A percentile compares a stretch with the other conserved stretches of the same genome.
These are phyloP conservation scores for Schizochytrium sp. DNA, from an alignment of 108 stramenopile species.

Conservation along the genomic window DNA sequence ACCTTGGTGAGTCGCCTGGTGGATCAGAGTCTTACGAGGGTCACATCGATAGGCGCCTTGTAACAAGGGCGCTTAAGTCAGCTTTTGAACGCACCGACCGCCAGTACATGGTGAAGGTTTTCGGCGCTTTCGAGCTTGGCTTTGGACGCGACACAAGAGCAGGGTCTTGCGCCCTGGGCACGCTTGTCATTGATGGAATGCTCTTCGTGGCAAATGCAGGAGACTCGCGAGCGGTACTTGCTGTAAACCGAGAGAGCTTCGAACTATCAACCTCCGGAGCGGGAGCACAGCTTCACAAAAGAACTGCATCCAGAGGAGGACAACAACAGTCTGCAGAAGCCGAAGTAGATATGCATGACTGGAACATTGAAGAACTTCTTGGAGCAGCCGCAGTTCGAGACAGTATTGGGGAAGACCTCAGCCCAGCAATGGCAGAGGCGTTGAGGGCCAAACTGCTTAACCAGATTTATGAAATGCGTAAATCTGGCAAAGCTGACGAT, in stretches of 20 bases:
- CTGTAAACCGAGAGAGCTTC: constrained; percentile 45
- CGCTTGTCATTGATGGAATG: constrained; percentile 64
- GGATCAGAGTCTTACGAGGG: not conserved
- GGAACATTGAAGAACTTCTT: constrained; percentile 55
- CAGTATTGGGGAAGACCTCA: constrained; percentile 28
- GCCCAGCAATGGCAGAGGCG: constrained; percentile 12
- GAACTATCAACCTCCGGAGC: constrained; percentile 30
- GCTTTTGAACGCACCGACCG: constrained; percentile 73
- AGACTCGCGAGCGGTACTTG: constrained; percentile 62
- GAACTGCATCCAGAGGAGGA: not conserved
- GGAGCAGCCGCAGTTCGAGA: constrained; percentile 33
- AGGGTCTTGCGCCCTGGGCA: constrained; percentile 74
- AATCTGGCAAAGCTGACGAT: constrained; percentile 42
- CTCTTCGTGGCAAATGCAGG: constrained; percentile 73
- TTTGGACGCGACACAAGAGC: constrained; percentile 73
- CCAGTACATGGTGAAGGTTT: constrained; percentile 67
- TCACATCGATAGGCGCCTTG: constrained; percentile 11
- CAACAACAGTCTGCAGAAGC: constrained; percentile 36
- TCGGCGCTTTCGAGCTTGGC: constrained; percentile 74
- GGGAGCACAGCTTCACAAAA: constrained; percentile 15
- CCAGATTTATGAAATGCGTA: constrained; percentile 52
- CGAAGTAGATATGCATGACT: constrained; percentile 54
- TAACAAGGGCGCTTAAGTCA: constrained; percentile 59
- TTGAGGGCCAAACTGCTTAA: constrained; percentile 50
- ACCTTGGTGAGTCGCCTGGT: constrained; percentile 25